These are phyloP conservation scores for Durio zibethinus DNA, from an alignment of 345 rosid species.

Conservation along the genomic window DNA sequence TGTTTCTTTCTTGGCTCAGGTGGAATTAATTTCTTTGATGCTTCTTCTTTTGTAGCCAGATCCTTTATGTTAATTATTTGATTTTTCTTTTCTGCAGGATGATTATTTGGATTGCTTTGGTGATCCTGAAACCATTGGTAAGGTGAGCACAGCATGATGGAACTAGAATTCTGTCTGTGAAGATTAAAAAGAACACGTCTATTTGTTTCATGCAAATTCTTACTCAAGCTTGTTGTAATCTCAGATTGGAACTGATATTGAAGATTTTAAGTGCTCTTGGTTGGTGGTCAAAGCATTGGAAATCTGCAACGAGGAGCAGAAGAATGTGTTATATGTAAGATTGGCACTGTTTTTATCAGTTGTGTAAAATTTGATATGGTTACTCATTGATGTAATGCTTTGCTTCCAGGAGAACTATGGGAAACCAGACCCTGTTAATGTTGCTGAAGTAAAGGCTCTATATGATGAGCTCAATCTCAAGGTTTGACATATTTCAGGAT, in stretches of 20 bases:
- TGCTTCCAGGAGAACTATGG: slow-evolving; percentile 71
- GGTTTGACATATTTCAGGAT: slow-evolving; percentile 32
- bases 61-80: neutral
- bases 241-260: slow-evolving; percentile 85
- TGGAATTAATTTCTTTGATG: neutral
- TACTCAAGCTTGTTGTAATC: neutral
- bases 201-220: neutral
- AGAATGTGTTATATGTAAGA: slow-evolving; percentile 54
- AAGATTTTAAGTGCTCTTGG: slow-evolving; percentile 91
- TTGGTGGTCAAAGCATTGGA: slow-evolving; percentile 76
- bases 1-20: neutral
- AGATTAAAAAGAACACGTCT: neutral
- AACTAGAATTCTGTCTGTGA: neutral
- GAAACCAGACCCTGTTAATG: slow-evolving; percentile 53
- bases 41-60: neutral
- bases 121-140: slow-evolving; percentile 65
- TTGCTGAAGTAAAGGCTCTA: slow-evolving; percentile 65
- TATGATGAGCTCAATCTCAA: slow-evolving; percentile 66
- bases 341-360: neutral
- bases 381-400: neutral
- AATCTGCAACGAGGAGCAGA: slow-evolving; percentile 59
- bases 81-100: slow-evolving; percentile 43
- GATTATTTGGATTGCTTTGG: slow-evolving; percentile 87
- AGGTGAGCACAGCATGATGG: slow-evolving; percentile 36
- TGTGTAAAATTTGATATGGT: neutral